Evolutionary conservation across 2,329 filamentous ascomycete species (phyloP).

Genomic region (Botryosphaeria agaves): DNA sequence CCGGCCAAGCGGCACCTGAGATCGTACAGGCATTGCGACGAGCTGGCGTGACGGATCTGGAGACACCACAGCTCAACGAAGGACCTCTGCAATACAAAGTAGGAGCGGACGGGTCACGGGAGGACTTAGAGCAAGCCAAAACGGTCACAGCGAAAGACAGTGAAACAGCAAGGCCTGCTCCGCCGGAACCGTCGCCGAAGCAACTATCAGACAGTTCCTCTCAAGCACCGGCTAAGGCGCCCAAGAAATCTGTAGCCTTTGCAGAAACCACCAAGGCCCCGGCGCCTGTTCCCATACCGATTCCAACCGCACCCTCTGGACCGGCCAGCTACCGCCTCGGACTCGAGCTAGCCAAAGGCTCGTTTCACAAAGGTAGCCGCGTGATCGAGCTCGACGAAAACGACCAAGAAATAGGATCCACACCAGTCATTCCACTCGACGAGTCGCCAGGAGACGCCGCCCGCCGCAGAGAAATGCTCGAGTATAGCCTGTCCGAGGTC

Average conservation of each 20-base stretch:
- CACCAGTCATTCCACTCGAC: slow-evolving; percentile 48
- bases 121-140: too few relatives aligned
- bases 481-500: slow-evolving; percentile 77
- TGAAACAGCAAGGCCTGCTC: neutral
- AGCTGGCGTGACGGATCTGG: slow-evolving; percentile 41
- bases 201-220: too few relatives aligned
- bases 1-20: slow-evolving; percentile 48
- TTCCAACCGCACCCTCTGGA: too few relatives aligned
- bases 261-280: slow-evolving; percentile 39
- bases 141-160: slow-evolving; percentile 1
- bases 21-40: slow-evolving; percentile 59
- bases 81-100: too few relatives aligned
- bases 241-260: slow-evolving; percentile 45
- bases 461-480: slow-evolving; percentile 73
- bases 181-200: neutral
- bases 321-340: too few relatives aligned
- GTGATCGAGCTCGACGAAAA: slow-evolving; percentile 27
- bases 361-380: slow-evolving; percentile 11
- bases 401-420: slow-evolving; percentile 18
- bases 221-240: slow-evolving; percentile 3
- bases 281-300: too few relatives aligned
- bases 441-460: slow-evolving; percentile 69
- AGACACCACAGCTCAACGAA: neutral
- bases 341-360: too few relatives aligned
- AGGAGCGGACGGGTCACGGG: too few relatives aligned